Evolutionary conservation across 805 yeast genomes (phyloP).

Genomic region (Wickerhamiella kurtzmanii): DNA sequence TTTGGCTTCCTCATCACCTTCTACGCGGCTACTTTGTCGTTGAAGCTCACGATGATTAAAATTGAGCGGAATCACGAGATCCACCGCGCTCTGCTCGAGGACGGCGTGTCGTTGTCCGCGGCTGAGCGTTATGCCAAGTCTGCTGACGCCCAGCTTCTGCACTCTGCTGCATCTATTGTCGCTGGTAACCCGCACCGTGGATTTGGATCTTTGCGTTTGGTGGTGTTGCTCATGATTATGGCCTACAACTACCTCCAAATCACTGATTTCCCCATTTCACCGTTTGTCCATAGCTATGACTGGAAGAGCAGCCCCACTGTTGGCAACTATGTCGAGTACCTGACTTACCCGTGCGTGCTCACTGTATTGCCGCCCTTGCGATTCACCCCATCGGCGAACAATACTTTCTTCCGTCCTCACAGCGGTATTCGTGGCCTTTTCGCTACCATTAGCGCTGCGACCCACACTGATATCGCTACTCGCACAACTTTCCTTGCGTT

Average conservation of each 20-base stretch:
- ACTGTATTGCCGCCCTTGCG: conserved; percentile 30
- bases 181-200: conserved; percentile 13
- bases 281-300: conserved; percentile 18
- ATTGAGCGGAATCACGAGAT: conserved; percentile 71
- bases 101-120: conserved; percentile 63
- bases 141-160: conserved; percentile 16
- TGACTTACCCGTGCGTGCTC: conserved; percentile 20
- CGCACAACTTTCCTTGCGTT: conserved; percentile 51
- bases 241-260: conserved; percentile 27
- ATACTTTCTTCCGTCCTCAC: conserved; percentile 10
- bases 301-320: conserved; percentile 12
- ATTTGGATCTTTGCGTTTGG: conserved; percentile 14
- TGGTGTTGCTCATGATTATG: conserved; percentile 25
- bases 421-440: neutral
- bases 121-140: conserved; percentile 25
- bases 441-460: conserved; percentile 4
- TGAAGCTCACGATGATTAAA: conserved; percentile 76
- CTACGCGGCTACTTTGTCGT: conserved; percentile 66
- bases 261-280: conserved; percentile 23
- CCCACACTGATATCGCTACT: conserved; percentile 10
- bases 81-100: conserved; percentile 77
- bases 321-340: conserved; percentile 6
- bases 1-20: conserved; percentile 63
- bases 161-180: conserved; percentile 12
- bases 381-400: conserved; percentile 19